Percentiles rank a stretch among this genome's conserved stretches.
Conservation (phyloP, 306 rosid genomes). For the Medicago truncatula region MtrunA17r5.0-ANR NC_053047.1:5015001-5015500, state of each 20-base stretch:
- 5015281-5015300: constrained; percentile 82
- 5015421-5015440: background rate
- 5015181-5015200: constrained; percentile 43
- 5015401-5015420: background rate
- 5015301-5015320: background rate
- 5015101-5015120: constrained; percentile 43
- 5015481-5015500: too few species aligned
- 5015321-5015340: background rate
- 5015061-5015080: background rate
- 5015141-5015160: constrained; percentile 30
- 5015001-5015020: too few species aligned
- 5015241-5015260: constrained; percentile 78
- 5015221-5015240: constrained; percentile 88
- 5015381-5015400: background rate
- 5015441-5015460: background rate
- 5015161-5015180: constrained; percentile 43
- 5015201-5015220: constrained; percentile 93
- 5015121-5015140: background rate
- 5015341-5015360: background rate
- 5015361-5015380: background rate
- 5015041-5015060: background rate
- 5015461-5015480: too few species aligned
- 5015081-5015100: background rate
- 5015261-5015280: constrained; percentile 96
- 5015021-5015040: too few species aligned